Evolutionary conservation across 352 stramenopile species (phyloP), one percentile per base, ranked within the genome.

Genomic region (Pythium scleroteichum): DNA sequence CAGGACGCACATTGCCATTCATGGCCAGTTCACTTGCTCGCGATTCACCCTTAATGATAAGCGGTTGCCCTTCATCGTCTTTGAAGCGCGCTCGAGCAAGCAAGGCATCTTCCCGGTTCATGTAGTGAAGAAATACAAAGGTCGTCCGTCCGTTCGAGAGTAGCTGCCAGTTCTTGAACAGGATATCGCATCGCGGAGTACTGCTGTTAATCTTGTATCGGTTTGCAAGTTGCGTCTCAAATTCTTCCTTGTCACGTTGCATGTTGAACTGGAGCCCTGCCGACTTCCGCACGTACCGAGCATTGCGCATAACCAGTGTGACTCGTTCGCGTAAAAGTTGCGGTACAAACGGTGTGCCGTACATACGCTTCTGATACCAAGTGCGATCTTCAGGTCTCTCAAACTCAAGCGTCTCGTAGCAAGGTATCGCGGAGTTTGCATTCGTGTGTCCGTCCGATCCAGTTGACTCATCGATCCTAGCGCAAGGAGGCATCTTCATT

Each of bases 61-160:
- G 42, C 4, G 58, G 41, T 14, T 53, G 44, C 0, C 62, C 62
- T 7, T 62, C 44, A 19, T 73, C 66, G 44, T 73, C 66, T 32
- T 39, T 47, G 40, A 73, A 68, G 19, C 40, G 33, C 2, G 14
- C 38, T 39, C 53, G 42, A 12, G 66, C 66, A 10, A 61, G 35
- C 42, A 64, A 10, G 2, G 66, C 60, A 59, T 73, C 66, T 59
- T 69, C 66, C 5, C 61, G 61, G 48, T 73, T 69, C 56, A 61
- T 59, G 47, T 73, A 73, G 40, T 73, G 66, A 3, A 73, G 52
- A 51, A 68, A 67, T 1, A 73, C 35, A 45, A 68, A 68, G 2
- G 56, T 53, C 4, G 27, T 17, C 6, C 51, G 48, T 1, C 62
- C 62, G 13, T 66, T 59, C 27, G 58, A 52, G n/a, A 73, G 59